These are phyloP conservation scores for Pythium monospermum DNA, from an alignment of 352 stramenopile species.

Conservation along the genomic window DNA sequence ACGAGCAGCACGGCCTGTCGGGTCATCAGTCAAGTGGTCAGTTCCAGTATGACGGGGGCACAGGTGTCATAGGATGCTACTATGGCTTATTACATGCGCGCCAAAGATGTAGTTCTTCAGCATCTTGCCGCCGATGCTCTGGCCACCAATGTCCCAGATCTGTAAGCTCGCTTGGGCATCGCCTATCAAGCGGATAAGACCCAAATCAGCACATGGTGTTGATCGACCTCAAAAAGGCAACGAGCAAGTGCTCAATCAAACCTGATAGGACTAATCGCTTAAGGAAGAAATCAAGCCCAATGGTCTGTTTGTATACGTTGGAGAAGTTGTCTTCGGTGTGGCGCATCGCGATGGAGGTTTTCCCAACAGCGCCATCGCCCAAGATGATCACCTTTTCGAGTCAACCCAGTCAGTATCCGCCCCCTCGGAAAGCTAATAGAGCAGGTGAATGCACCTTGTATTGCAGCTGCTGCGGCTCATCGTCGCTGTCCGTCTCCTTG, in stretches of 20 bases:
- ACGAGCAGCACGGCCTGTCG: conserved; percentile 89
- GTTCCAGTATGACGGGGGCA: too few relatives aligned
- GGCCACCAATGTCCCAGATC: conserved; percentile 88
- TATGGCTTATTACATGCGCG: too few relatives aligned
- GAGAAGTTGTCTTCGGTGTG: conserved; percentile 92
- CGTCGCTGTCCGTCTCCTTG: conserved; percentile 81
- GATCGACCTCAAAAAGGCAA: too few relatives aligned
- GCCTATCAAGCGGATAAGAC: conserved; percentile 30
- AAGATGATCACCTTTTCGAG: conserved; percentile 88
- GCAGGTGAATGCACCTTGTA: conserved; percentile 83
- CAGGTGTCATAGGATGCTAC: too few relatives aligned
- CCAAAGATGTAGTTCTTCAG: conserved; percentile 92
- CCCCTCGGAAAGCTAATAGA: too few relatives aligned
- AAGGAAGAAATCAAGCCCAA: conserved; percentile 94
- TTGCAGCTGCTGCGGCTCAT: conserved; percentile 79
- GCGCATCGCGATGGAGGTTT: conserved; percentile 93
- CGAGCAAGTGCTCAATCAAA: conserved; percentile 21
- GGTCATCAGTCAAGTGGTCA: too few relatives aligned
- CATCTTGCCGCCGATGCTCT: conserved; percentile 67
- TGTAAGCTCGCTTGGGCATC: conserved; percentile 90
- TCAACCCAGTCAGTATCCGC: neutral
- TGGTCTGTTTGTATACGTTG: conserved; percentile 94
- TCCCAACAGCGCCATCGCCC: conserved; percentile 92
- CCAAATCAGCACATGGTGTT: too few relatives aligned
- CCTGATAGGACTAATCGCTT: conserved; percentile 89